A percentile compares a stretch with the other conserved stretches of the same genome.
Conservation (phyloP, 2,329 filamentous ascomycete species). For the Fusarium transvaalense region DNA sequence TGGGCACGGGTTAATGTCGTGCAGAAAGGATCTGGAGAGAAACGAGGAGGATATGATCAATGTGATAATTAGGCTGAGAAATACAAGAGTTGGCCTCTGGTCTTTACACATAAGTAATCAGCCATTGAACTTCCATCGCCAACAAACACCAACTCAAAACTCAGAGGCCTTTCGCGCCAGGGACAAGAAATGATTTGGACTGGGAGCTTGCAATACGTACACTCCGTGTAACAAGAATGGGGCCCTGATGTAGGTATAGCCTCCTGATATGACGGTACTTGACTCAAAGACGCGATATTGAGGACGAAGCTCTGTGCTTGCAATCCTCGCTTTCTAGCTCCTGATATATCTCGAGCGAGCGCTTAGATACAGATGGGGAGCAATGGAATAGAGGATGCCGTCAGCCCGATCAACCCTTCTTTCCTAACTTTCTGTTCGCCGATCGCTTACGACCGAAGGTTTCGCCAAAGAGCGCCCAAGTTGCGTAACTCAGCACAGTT, state of each 20-base stretch:
- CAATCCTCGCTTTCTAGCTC: slow-evolving; percentile 49
- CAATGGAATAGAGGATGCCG: slow-evolving; percentile 34
- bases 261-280: slow-evolving; percentile 41
- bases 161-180: slow-evolving; percentile 30
- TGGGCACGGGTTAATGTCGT: slow-evolving; percentile 35
- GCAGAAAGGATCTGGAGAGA: slow-evolving; percentile 19
- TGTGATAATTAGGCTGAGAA: slow-evolving; percentile 49
- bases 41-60: slow-evolving; percentile 32
- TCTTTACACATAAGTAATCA: slow-evolving; percentile 46
- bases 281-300: slow-evolving; percentile 52
- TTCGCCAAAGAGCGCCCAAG: slow-evolving; percentile 6
- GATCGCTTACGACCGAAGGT: slow-evolving; percentile 25
- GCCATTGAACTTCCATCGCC: slow-evolving; percentile 43
- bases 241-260: slow-evolving; percentile 31
- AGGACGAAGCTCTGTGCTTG: slow-evolving; percentile 76
- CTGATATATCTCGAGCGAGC: slow-evolving; percentile 26
- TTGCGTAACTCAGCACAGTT: not conserved
- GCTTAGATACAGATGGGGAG: slow-evolving; percentile 43
- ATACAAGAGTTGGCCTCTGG: slow-evolving; percentile 46
- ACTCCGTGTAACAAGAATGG: slow-evolving; percentile 56
- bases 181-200: slow-evolving; percentile 50
- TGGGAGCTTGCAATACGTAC: slow-evolving; percentile 68
- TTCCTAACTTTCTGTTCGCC: slow-evolving; percentile 33
- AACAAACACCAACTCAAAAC: slow-evolving; percentile 20
- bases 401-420: slow-evolving; percentile 42